Base-by-base conservation (phyloP, 2,329 filamentous ascomycete species). In the Incumbomyces lentus region DNA sequence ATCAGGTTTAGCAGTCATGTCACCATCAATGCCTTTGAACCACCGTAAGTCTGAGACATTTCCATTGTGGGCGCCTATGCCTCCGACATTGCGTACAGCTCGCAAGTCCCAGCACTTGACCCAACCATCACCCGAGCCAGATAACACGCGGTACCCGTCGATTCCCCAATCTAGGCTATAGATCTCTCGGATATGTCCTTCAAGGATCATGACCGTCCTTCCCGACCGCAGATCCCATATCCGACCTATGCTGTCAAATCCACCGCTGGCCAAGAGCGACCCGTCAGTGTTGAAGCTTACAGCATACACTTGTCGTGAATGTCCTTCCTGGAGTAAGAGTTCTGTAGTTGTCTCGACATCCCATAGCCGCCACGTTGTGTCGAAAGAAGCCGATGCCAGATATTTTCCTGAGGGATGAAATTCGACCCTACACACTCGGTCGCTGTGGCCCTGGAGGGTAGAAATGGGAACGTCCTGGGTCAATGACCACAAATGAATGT, bases 61-160 rank as follows among this genome's bases (percentile, higher is more conserved):
- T 53, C 87, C 90, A 41, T 79, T 83, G 64, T 98, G 92, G 6
- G 92, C 90, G 40, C 90, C 92, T 18, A 98, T 84, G 14, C 84
- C 86, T 11, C 86, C 90, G 0, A 79, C 82, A 52, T 82, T 81
- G 57, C 84, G 78, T 40, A 96, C 89, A 58, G 92, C 90, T 38
- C 92, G 81, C 44, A 98, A 75, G 61, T 98, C 92, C 92, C 92
- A 98, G 67, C 90, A 95, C 65, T 95, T 96, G 59, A 95, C 81
- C 78, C 92, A 96, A 14, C 90, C 90, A 61, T 98, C 92, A 2
- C 82, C 87, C 12, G 88, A 93, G 1, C 88, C 89, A 0, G 88
- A 88, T n/a, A 96, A 71, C 7, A 96, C 79, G n/a, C 92, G 80
- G 63, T 95, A 82, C 5, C 90, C 88, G 61, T 98, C 92, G 0